A percentile compares a stretch with the other conserved stretches of the same genome.
Evolutionary conservation across 441 rosid genomes (phyloP).

Genomic region (Raphanus hybrid): DNA sequence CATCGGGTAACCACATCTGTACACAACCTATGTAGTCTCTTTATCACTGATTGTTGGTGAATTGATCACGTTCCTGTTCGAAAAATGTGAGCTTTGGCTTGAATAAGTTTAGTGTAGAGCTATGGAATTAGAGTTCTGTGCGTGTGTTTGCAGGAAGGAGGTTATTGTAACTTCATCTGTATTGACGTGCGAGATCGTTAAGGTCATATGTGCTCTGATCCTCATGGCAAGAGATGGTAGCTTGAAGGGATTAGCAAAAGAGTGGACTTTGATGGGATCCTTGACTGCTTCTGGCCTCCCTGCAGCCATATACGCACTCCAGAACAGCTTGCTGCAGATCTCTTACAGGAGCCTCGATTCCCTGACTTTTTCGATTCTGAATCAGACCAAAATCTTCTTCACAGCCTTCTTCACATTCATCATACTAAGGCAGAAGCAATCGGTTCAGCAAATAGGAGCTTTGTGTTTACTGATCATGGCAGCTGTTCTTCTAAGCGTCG

Average conservation of each 20-base stretch:
- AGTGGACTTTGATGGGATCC: slow-evolving; percentile 90
- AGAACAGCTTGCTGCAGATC: slow-evolving; percentile 98
- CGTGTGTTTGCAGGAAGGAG: slow-evolving; percentile 50
- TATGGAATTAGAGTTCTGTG: too few relatives aligned
- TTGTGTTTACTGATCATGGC: slow-evolving; percentile 84
- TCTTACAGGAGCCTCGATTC: slow-evolving; percentile 96
- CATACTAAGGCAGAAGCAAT: slow-evolving; percentile 91
- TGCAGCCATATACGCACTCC: slow-evolving; percentile 93
- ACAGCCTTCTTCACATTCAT: slow-evolving; percentile 88
- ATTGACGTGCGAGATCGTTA: slow-evolving; percentile 84
- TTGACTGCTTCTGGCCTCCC: slow-evolving; percentile 98
- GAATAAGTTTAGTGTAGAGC: too few relatives aligned
- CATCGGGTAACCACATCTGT: slow-evolving; percentile 57
- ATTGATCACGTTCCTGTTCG: not conserved
- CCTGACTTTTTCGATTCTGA: slow-evolving; percentile 87
- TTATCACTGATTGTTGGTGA: not conserved
- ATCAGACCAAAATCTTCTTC: slow-evolving; percentile 94
- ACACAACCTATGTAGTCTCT: slow-evolving; percentile 1
- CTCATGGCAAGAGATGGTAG: slow-evolving; percentile 89
- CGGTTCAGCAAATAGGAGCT: slow-evolving; percentile 91
- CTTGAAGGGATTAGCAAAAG: slow-evolving; percentile 59
- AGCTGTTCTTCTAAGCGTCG: slow-evolving; percentile 88
- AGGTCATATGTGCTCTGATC: slow-evolving; percentile 80
- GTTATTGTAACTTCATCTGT: slow-evolving; percentile 94
- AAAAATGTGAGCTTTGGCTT: slow-evolving; percentile 22